Conservation (phyloP, 768 basidiomycete species). For the Stropharia rugosoannulata region DNA sequence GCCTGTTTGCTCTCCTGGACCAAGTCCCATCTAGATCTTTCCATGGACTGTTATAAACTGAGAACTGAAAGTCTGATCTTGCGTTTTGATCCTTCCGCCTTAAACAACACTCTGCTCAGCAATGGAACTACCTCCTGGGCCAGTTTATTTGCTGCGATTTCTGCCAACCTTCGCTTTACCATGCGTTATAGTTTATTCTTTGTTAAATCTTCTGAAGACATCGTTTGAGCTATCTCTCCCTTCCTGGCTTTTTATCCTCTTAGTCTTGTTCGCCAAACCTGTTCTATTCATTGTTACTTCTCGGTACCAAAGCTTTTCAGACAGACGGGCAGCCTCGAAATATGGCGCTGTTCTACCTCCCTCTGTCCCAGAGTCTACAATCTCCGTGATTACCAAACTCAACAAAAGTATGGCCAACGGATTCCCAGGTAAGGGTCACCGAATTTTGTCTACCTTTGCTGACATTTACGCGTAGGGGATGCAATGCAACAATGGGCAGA, state of each 20-base stretch:
- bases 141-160: constrained; percentile 10
- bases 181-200: constrained; percentile 10
- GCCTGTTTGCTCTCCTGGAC: neutral
- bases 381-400: constrained; percentile 9
- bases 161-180: constrained; percentile 15
- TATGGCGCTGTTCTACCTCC: constrained; percentile 14
- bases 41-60: neutral
- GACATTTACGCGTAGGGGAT: constrained; percentile 4
- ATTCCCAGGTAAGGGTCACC: constrained; percentile 28
- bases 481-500: constrained; percentile 21
- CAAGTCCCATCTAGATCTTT: neutral
- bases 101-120: neutral
- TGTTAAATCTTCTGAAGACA: neutral
- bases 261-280: constrained; percentile 9
- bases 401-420: constrained; percentile 22
- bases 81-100: neutral
- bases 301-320: constrained; percentile 8
- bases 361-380: constrained; percentile 9
- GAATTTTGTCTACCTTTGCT: neutral
- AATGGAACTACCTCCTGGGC: constrained; percentile 19
- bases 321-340: constrained; percentile 9
- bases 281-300: constrained; percentile 5
- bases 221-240: neutral
- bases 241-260: constrained; percentile 7
- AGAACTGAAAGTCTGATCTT: neutral